Conservation (phyloP, 1,139 yeast genomes). For the Debaryomycetaceae sp. region DNA sequence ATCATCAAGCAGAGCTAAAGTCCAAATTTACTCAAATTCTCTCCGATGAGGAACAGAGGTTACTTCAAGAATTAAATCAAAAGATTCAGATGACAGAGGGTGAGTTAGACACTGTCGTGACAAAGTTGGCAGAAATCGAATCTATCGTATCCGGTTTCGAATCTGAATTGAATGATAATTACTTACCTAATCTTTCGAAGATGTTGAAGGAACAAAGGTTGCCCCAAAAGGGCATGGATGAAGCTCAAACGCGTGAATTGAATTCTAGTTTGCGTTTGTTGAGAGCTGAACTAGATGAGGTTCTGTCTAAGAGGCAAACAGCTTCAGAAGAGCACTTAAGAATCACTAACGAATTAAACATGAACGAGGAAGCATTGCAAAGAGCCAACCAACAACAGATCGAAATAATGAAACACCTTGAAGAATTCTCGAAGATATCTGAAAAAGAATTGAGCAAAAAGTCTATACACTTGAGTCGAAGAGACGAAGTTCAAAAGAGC, state of each 20-base stretch:
- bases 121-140: slow-evolving; percentile 47
- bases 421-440: slow-evolving; percentile 58
- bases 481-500: slow-evolving; percentile 69
- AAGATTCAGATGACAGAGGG: slow-evolving; percentile 41
- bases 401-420: slow-evolving; percentile 51
- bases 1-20: slow-evolving; percentile 48
- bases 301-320: slow-evolving; percentile 15
- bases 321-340: slow-evolving; percentile 19
- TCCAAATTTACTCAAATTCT: slow-evolving; percentile 56
- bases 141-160: slow-evolving; percentile 47
- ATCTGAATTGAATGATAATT: slow-evolving; percentile 57
- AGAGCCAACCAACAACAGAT: slow-evolving; percentile 59
- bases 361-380: slow-evolving; percentile 39
- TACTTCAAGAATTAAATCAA: slow-evolving; percentile 35
- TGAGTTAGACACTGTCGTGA: slow-evolving; percentile 40
- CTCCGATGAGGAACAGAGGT: slow-evolving; percentile 32
- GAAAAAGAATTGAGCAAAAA: slow-evolving; percentile 68
- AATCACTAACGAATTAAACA: slow-evolving; percentile 30
- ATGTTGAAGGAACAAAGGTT: slow-evolving; percentile 36
- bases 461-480: slow-evolving; percentile 55
- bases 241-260: slow-evolving; percentile 38
- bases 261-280: slow-evolving; percentile 22
- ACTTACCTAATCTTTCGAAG: slow-evolving; percentile 28
- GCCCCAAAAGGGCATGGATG: slow-evolving; percentile 36
- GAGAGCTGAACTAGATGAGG: slow-evolving; percentile 19